These are phyloP conservation scores for Arxiozyma slooffiae DNA, from an alignment of 1,139 yeast species.

Conservation along the genomic window DNA sequence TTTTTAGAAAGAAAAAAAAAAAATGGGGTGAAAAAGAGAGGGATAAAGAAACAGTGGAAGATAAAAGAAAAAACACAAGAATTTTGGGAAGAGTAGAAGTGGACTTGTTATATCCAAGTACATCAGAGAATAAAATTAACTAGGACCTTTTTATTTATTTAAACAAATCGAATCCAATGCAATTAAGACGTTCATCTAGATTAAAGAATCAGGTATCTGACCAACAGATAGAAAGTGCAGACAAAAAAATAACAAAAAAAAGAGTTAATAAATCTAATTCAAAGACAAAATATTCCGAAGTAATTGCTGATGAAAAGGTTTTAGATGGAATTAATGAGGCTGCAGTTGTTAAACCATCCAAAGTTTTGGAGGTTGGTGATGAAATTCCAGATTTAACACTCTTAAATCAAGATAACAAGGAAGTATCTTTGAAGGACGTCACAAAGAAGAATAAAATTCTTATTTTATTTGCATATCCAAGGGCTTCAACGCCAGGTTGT, in stretches of 20 bases:
- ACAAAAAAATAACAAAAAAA: slow-evolving; percentile 5
- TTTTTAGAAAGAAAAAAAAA: background rate
- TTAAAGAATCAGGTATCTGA: background rate
- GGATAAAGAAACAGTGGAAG: background rate
- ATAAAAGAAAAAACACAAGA: background rate
- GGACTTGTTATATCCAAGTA: too few species aligned
- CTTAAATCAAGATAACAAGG: slow-evolving; percentile 57
- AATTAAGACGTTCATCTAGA: slow-evolving; percentile 1
- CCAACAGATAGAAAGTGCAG: slow-evolving; percentile 6
- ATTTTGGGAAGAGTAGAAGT: too few species aligned
- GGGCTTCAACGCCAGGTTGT: slow-evolving; percentile 92
- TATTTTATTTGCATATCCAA: slow-evolving; percentile 75
- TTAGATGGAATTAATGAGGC: slow-evolving; percentile 9
- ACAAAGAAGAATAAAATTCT: slow-evolving; percentile 43
- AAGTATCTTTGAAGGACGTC: slow-evolving; percentile 42
- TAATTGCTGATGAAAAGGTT: background rate
- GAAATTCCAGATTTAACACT: slow-evolving; percentile 55
- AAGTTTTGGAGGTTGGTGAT: slow-evolving; percentile 42
- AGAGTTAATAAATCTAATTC: slow-evolving; percentile 3
- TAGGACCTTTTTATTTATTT: background rate
- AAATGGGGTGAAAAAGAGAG: background rate
- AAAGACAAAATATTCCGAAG: background rate
- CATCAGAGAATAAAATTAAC: background rate
- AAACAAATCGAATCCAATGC: background rate
- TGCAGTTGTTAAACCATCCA: background rate